phyloP scores from a whole-genome alignment of 2,329 filamentous ascomycete genomes.

The Pestalotiopsis fici region DNA sequence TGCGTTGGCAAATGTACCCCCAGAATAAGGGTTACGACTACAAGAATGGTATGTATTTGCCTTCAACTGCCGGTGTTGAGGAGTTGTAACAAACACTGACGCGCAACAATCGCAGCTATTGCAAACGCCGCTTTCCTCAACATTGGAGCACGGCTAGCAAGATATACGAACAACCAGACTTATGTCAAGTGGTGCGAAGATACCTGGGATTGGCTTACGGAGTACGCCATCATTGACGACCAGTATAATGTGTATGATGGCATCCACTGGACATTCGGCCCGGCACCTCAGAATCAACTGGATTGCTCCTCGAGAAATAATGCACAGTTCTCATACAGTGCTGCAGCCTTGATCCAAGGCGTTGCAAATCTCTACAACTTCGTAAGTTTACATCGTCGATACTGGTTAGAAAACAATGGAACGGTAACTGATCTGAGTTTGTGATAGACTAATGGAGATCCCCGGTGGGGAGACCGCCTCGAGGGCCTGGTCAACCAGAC shows the following conservation, averaged over 20 bases:
- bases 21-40: constrained; percentile 54
- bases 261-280: constrained; percentile 20
- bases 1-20: constrained; percentile 66
- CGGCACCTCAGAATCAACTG: background rate
- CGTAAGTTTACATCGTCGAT: constrained; percentile 22
- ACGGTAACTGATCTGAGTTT: constrained; percentile 28
- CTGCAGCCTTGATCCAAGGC: constrained; percentile 53
- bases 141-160: constrained; percentile 56
- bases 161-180: constrained; percentile 61
- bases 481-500: constrained; percentile 43
- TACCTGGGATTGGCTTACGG: background rate
- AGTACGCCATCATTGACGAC: constrained; percentile 47
- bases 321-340: constrained; percentile 58
- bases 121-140: constrained; percentile 46
- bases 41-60: constrained; percentile 39
- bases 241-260: constrained; percentile 64
- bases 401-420: background rate
- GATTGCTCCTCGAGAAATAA: constrained; percentile 32
- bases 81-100: too few relatives aligned
- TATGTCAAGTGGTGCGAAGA: constrained; percentile 44
- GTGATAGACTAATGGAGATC: constrained; percentile 25
- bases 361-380: constrained; percentile 61
- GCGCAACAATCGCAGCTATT: constrained; percentile 26
- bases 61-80: too few relatives aligned
- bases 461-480: constrained; percentile 45